Evolutionary conservation across 805 yeast species (phyloP).

Genomic region (Candida chilensis): DNA sequence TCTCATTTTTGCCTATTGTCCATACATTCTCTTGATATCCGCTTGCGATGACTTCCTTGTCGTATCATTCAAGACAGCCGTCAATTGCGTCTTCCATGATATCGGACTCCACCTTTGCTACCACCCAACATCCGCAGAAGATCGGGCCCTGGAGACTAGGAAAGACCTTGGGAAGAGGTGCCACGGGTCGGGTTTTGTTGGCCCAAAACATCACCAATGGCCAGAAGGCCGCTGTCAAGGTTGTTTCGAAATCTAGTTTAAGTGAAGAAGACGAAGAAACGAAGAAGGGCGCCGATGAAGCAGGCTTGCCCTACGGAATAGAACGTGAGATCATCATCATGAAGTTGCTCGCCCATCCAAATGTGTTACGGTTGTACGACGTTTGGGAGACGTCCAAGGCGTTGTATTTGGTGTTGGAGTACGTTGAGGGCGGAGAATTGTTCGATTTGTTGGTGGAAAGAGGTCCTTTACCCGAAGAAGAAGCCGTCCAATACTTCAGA

Average conservation of each 20-base stretch:
- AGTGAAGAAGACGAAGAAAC: slow-evolving; percentile 21
- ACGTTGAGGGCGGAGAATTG: slow-evolving; percentile 84
- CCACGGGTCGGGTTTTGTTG: slow-evolving; percentile 71
- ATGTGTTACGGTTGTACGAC: slow-evolving; percentile 87
- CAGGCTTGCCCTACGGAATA: slow-evolving; percentile 85
- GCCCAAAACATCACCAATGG: slow-evolving; percentile 66
- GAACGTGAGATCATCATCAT: slow-evolving; percentile 96
- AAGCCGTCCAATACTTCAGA: slow-evolving; percentile 68
- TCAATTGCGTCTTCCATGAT: slow-evolving; percentile 50
- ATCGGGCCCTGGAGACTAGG: slow-evolving; percentile 85
- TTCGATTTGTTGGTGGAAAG: slow-evolving; percentile 65
- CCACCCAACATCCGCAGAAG: slow-evolving; percentile 30
- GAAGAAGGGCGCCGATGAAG: slow-evolving; percentile 29
- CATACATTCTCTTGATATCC: too few relatives aligned
- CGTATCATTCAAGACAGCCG: slow-evolving; percentile 47
- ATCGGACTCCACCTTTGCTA: slow-evolving; percentile 31
- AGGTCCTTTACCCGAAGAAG: slow-evolving; percentile 64
- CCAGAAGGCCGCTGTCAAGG: slow-evolving; percentile 76
- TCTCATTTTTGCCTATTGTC: too few relatives aligned
- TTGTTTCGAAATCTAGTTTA: slow-evolving; percentile 58
- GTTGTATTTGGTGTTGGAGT: slow-evolving; percentile 68
- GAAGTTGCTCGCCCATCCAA: slow-evolving; percentile 91
- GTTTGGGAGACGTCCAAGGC: slow-evolving; percentile 98
- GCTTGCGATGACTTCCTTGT: slow-evolving; percentile 9
- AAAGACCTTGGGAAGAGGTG: slow-evolving; percentile 72